Base-by-base conservation (phyloP, 805 yeast genomes). In the Helenozyma rhizophorensis region DNA sequence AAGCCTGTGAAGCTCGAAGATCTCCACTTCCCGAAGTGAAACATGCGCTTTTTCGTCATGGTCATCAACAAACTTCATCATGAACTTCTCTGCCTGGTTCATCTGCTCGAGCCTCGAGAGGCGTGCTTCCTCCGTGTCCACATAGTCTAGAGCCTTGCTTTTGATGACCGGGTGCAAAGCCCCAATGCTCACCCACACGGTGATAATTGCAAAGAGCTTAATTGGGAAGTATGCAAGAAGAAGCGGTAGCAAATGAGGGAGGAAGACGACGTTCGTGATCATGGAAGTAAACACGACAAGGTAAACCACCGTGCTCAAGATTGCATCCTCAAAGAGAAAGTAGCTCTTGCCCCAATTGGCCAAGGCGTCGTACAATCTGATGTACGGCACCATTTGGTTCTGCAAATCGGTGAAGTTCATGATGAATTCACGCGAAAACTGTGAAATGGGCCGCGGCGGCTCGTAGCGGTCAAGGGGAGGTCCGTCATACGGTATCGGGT, bases 331-430 rank as follows among this genome's bases (percentile, higher is more conserved):
- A 54, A 80, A 86, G 49, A 71, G 80, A 1, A 82, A 74, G 53
- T 78, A 78, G 36, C 73, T 76, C 14, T 63, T 58, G 21, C 83
- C 62, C 26, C 74, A 35, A 45, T 65, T 57, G 14, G 68, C 62
- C 4, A 76, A 31, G 14, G 68, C 66, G 56, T 87, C 90, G 69
- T 79, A 86, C 0, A 66, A 58, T 9, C 62, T 54, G 8, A 82
- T 78, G 53, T 80, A 85, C 10, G 78, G 49, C 19, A 79, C 51
- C 85, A 83, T 80, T 49, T 78, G 81, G 52, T 87, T 87, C 51
- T 87, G 96, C 37, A 86, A 63, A 60, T 87, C 96, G 1, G 94
- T 84, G 47, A 84, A 63, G 52, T 87, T 87, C 36, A 86, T 52
- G 14, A 81, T 57, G 51, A 86, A 87, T 52, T 87, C 95, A 34